Percentiles rank a stretch among this genome's conserved stretches.
Conservation (phyloP, 129 eudicot species). For the Pulicaria dysenterica region DNA sequence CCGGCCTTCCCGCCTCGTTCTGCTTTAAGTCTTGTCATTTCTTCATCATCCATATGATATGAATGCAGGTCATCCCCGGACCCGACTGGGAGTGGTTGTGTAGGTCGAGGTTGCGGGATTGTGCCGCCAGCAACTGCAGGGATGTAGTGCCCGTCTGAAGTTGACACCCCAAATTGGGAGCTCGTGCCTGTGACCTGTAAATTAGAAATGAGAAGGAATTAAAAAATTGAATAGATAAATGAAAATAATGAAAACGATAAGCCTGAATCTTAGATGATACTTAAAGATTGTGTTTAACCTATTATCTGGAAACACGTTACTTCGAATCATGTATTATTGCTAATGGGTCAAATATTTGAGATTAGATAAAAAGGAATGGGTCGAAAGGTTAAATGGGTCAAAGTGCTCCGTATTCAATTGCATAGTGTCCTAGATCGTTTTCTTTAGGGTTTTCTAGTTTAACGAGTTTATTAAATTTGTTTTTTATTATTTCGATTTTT, state of each 20-base stretch:
- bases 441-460: too few relatives aligned
- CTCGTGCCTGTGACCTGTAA: constrained; percentile 48
- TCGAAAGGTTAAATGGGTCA: background rate
- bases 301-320: background rate
- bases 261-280: background rate
- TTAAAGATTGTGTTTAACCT: background rate
- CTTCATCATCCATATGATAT: constrained; percentile 74
- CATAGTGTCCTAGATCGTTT: background rate
- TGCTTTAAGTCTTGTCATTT: constrained; percentile 70
- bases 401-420: background rate
- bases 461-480: too few relatives aligned
- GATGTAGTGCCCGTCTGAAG: constrained; percentile 77
- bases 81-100: constrained; percentile 66
- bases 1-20: constrained; percentile 88
- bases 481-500: too few relatives aligned
- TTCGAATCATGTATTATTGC: background rate
- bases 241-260: background rate
- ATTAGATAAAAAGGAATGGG: background rate
- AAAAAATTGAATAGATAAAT: background rate
- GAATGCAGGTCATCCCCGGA: constrained; percentile 56
- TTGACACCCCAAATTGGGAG: constrained; percentile 54
- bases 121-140: constrained; percentile 88
- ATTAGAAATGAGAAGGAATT: background rate
- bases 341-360: background rate
- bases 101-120: constrained; percentile 81